Evolutionary conservation across 2,329 filamentous ascomycete species (phyloP).

Genomic region (Trichoderma afroharzianum): DNA sequence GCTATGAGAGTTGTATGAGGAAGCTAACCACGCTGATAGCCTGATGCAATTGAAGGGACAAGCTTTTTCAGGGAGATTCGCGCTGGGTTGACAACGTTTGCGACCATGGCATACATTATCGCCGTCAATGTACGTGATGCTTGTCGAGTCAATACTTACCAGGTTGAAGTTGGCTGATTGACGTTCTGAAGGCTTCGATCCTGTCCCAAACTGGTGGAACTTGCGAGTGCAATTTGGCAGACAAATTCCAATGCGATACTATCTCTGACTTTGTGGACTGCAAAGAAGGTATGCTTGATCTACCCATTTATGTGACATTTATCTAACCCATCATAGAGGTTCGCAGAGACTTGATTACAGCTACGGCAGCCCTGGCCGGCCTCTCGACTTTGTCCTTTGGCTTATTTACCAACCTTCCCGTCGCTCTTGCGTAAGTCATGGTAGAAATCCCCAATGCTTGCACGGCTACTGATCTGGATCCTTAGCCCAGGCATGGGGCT

Average conservation of each 20-base stretch:
- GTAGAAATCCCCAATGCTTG: no score
- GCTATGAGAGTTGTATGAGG: no score
- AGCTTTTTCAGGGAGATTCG: slow-evolving; percentile 75
- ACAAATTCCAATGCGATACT: slow-evolving; percentile 47
- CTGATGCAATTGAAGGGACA: slow-evolving; percentile 62
- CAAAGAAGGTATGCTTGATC: slow-evolving; percentile 39
- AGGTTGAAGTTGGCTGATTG: background rate
- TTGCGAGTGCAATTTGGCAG: slow-evolving; percentile 58
- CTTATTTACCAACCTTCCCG: slow-evolving; percentile 73
- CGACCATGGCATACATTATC: slow-evolving; percentile 83
- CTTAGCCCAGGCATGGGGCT: slow-evolving; percentile 62
- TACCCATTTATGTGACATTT: no score
- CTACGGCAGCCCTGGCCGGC: slow-evolving; percentile 76
- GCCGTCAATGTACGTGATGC: slow-evolving; percentile 56
- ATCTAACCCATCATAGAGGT: slow-evolving; percentile 43
- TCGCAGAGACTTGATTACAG: slow-evolving; percentile 75
- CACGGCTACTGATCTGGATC: background rate
- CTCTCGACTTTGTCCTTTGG: slow-evolving; percentile 75
- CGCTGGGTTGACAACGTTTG: slow-evolving; percentile 75
- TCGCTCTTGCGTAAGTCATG: slow-evolving; percentile 35
- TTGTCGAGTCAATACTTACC: no score
- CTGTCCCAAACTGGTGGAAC: slow-evolving; percentile 73
- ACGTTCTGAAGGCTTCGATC: slow-evolving; percentile 57
- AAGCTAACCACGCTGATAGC: slow-evolving; percentile 40
- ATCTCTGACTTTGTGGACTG: slow-evolving; percentile 43